Evolutionary conservation across 169 alveolate species (phyloP).

Genomic region (Sarcocystis neurona): DNA sequence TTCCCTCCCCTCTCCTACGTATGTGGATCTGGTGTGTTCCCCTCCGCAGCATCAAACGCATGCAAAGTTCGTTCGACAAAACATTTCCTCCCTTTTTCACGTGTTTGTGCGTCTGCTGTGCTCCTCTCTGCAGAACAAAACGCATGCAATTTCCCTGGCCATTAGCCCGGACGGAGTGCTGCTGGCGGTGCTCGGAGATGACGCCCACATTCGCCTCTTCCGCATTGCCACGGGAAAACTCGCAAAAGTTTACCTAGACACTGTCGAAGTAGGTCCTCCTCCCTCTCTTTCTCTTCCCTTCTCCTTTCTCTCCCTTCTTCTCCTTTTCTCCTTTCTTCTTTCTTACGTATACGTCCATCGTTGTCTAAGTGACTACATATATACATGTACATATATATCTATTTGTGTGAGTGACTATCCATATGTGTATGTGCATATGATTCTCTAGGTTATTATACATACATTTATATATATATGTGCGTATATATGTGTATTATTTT

Average conservation of each 20-base stretch:
- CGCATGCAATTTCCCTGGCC: slow-evolving; percentile 55
- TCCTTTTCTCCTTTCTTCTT: background rate
- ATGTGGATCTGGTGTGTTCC: no score
- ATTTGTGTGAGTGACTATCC: no score
- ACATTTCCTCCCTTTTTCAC: background rate
- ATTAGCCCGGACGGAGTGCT: slow-evolving; percentile 57
- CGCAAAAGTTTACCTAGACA: slow-evolving; percentile 49
- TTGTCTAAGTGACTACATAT: background rate
- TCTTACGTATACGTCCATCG: background rate
- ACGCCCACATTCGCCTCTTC: slow-evolving; percentile 57
- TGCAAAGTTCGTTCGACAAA: background rate
- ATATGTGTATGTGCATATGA: background rate
- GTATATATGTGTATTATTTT: no score
- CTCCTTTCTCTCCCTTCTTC: background rate
- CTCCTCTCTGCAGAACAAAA: slow-evolving; percentile 42
- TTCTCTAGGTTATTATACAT: background rate
- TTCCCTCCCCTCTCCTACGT: no score
- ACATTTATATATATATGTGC: background rate
- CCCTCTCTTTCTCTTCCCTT: background rate
- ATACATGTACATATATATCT: no score
- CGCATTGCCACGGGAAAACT: slow-evolving; percentile 46
- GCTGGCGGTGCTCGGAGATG: slow-evolving; percentile 61
- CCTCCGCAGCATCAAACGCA: no score
- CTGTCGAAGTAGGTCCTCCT: slow-evolving; percentile 46
- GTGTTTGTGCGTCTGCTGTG: background rate